Percentiles rank a stretch among this genome's conserved stretches.
Evolutionary conservation across 1,284 basidiomycete species (phyloP).

Genomic region (Leccinum fuscescens): DNA sequence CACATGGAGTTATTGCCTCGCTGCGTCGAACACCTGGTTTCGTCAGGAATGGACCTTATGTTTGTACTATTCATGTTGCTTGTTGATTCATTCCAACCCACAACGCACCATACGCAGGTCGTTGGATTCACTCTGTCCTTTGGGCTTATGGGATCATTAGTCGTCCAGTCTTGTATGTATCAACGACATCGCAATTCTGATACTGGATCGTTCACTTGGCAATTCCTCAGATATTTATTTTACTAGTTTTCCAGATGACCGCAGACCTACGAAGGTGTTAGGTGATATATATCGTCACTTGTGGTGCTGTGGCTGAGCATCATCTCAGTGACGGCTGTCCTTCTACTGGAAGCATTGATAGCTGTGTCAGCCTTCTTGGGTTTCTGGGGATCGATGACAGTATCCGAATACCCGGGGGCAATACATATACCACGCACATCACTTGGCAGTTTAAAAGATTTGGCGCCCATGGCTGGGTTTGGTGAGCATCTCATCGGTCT

Average conservation of each 20-base stretch:
- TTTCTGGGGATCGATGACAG: background rate
- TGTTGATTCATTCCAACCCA: background rate
- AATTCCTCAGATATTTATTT: background rate
- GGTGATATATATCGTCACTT: background rate
- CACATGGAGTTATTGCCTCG: background rate
- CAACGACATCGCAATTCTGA: background rate
- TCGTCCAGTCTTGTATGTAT: background rate
- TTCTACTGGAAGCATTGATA: background rate
- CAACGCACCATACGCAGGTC: background rate
- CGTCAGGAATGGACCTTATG: too few species aligned
- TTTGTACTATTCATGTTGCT: too few species aligned
- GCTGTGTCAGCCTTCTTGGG: background rate
- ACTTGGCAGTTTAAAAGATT: too few species aligned
- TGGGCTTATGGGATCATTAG: slow-evolving; percentile 3
- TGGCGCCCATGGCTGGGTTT: background rate
- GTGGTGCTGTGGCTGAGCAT: background rate
- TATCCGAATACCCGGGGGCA: too few species aligned
- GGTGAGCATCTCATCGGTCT: background rate
- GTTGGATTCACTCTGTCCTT: slow-evolving; percentile 7
- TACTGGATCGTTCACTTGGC: too few species aligned
- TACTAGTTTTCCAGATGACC: background rate
- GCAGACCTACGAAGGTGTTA: background rate
- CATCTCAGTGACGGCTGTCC: background rate
- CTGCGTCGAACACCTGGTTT: too few species aligned
- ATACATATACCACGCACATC: too few species aligned